A percentile compares a stretch with the other conserved stretches of the same genome.
These are phyloP conservation scores for Candida buenavistaensis DNA, from an alignment of 1,139 yeast species.

Conservation along the genomic window DNA sequence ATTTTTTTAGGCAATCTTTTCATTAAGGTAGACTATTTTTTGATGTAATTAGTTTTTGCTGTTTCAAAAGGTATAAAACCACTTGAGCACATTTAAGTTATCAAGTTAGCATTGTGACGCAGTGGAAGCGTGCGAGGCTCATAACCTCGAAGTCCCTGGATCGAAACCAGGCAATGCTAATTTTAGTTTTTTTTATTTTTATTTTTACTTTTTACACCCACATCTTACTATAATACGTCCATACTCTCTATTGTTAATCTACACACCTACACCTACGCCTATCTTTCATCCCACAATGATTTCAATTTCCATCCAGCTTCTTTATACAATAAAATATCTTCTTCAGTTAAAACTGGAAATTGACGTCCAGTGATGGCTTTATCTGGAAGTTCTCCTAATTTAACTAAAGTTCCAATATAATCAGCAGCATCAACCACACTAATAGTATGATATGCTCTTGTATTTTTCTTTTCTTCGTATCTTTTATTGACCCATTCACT, in stretches of 20 bases:
- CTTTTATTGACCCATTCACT: conserved; percentile 30
- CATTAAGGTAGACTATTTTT: no score
- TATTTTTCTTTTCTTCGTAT: conserved; percentile 24
- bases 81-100: no score
- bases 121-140: conserved; percentile 99
- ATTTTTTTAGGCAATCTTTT: no score
- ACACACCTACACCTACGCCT: neutral
- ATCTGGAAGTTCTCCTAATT: conserved; percentile 29
- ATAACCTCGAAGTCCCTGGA: conserved; percentile 99
- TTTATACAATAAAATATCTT: conserved; percentile 23
- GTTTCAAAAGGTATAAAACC: no score
- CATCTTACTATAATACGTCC: no score
- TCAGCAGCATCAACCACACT: conserved; percentile 25
- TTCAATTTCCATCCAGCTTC: conserved; percentile 22
- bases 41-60: no score
- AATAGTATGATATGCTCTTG: conserved; percentile 45
- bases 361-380: conserved; percentile 25
- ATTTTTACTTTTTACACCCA: neutral
- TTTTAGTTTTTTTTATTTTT: conserved; percentile 21
- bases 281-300: conserved; percentile 16
- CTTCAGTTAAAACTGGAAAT: conserved; percentile 31
- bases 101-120: conserved; percentile 83
- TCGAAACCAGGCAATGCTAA: conserved; percentile 99
- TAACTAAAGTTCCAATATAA: conserved; percentile 23
- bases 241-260: neutral